Base-by-base conservation (phyloP, 495 filamentous ascomycete genomes). In the Neurospora sp. region DNA sequence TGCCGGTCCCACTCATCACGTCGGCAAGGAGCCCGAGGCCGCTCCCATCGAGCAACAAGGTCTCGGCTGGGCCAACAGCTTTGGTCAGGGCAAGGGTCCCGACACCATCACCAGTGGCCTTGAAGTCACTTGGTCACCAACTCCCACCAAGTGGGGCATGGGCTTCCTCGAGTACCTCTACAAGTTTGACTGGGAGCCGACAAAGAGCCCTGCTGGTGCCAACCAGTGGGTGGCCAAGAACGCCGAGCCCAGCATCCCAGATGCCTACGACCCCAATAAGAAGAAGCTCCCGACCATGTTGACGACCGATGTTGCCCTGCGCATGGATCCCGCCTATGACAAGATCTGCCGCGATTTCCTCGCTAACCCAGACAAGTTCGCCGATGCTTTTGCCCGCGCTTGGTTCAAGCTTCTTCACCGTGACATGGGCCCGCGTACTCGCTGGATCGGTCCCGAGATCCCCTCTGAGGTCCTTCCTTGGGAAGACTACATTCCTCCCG, bases 391-490 rank as follows among this genome's bases (percentile, higher is more conserved):
- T 76, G 82, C 86, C 62, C 87, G 88, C 69, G 90, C 91, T 70
- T 93, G 91, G 91, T 93, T 93, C 87, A 93, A 93, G 87, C 86
- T 93, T 71, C 83, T 90, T 42, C 91, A 93, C 83, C 89, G 91
- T 81, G 91, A 93, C 79, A 85, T 93, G 82, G 91, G 91, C 18
- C 91, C 91, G 18, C 86, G 89, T 23, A 76, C 84, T 41, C 89
- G 89, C 79, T 93, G 89, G 83, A 77, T 92, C 72, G 91, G 91
- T 69, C 91, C 91, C 38, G 91, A 93, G 82, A 83, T 91, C 12
- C 91, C 91, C 12, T 77, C 80, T 10, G 90, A 93, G 81, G 82
- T 80, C 44, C 81, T 89, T 38, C 72, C 87, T 75, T 93, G 91
- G 91, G 87, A 92, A 78, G 91, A 93, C 72, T 87, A 88, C 31